Base-by-base conservation (phyloP, 192 early-diverging fungal species). In the Cetraspora pellucida region DNA sequence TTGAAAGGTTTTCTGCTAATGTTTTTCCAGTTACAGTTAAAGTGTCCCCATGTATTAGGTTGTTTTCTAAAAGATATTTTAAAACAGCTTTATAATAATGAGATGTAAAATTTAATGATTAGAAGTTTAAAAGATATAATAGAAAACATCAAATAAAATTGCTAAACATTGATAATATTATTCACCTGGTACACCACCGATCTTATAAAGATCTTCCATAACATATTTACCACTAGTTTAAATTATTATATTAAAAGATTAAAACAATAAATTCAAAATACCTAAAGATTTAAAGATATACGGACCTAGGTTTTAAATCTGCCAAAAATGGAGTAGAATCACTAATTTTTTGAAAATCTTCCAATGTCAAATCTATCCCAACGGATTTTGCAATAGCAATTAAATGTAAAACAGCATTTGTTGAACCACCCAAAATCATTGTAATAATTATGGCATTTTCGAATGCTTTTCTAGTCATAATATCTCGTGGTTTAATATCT, bases 11-110 rank as follows among this genome's bases (percentile, higher is more conserved):
- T 87, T 99, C 95, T 23, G 87, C 92, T 46, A 99, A 77, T 4
- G 98, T 96, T 86, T 98, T 97, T 74, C 98, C 98, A 30, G 98
- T 99, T 55, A 98, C 95, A 1, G 98, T 98, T 87, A 99, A 85
- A 17, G 86, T 86, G 81, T 95, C 93, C 66, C 96, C 96, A 79
- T 97, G 85, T 47, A 99, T 85, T 58, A 92, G 77, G 21, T 94
- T 93, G 78, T 98, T 89, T 30, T 91, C 82, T 74, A 97, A 78
- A 16, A 99, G 90, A 83, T 95, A 97, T 86, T 98, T 98, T 77
- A 98, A 87, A 64, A 99, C 90, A 58, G 95, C 74, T 76, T 37
- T 37, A 37, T 37, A 6, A 37, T 37, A 37, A 37, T 37, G 37
- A 37, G 37, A 37, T 37, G 7, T n/a, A 37, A 37, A 37, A 37